Percentiles rank a stretch among this genome's conserved stretches.
Evolutionary conservation across 1,139 yeast genomes (phyloP).

Genomic region (Sugiyamaella castrensis): DNA sequence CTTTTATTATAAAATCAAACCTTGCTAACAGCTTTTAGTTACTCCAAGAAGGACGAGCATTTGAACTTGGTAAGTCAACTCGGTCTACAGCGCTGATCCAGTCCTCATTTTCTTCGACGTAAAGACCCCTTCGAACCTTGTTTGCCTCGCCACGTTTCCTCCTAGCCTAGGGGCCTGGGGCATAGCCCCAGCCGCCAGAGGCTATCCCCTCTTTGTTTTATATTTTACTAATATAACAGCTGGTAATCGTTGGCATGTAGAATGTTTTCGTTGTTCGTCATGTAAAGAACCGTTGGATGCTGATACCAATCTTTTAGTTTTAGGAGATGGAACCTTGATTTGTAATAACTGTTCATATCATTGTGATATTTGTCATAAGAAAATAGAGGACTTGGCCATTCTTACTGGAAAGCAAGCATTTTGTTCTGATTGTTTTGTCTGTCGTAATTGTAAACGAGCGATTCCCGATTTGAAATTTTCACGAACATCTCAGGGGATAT

Average conservation of each 20-base stretch:
- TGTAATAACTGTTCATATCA: slow-evolving; percentile 89
- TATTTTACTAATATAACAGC: slow-evolving; percentile 45
- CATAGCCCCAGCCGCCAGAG: no score
- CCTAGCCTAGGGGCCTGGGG: background rate
- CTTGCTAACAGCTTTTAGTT: slow-evolving; percentile 22
- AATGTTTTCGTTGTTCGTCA: slow-evolving; percentile 80
- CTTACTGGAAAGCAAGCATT: slow-evolving; percentile 92
- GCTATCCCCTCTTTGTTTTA: background rate
- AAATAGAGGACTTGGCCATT: slow-evolving; percentile 94
- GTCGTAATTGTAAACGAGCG: slow-evolving; percentile 83
- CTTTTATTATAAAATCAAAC: background rate
- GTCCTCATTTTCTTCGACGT: no score
- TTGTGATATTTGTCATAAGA: slow-evolving; percentile 83
- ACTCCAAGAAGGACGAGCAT: slow-evolving; percentile 43
- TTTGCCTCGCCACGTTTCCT: background rate
- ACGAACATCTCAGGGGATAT: slow-evolving; percentile 87
- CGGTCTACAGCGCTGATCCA: background rate
- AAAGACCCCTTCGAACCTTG: no score
- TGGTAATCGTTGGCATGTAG: slow-evolving; percentile 93
- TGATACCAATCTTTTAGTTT: slow-evolving; percentile 81
- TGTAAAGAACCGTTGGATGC: slow-evolving; percentile 78
- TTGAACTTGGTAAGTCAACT: slow-evolving; percentile 37
- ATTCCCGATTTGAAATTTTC: slow-evolving; percentile 92
- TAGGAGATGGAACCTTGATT: slow-evolving; percentile 88
- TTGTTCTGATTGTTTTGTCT: slow-evolving; percentile 86